Conservation (phyloP, 1,139 yeast genomes). For the Candida smagusa region DNA sequence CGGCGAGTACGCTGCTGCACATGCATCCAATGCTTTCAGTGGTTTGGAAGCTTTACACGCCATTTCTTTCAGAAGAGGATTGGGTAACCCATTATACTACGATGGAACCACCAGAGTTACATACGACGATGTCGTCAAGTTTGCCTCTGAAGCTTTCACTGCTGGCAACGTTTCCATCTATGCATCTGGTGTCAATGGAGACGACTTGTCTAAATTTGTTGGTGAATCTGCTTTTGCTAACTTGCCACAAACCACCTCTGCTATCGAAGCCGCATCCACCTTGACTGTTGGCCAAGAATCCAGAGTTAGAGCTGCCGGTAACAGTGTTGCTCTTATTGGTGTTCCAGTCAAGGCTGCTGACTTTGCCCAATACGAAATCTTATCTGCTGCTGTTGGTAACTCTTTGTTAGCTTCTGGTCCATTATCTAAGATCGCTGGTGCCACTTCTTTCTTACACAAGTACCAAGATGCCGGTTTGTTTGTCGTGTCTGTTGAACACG, state of each 20-base stretch:
- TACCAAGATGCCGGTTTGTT: slow-evolving; percentile 85
- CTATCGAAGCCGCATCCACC: slow-evolving; percentile 40
- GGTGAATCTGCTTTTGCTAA: slow-evolving; percentile 62
- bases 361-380: slow-evolving; percentile 65
- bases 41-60: slow-evolving; percentile 82
- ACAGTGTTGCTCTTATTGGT: slow-evolving; percentile 76
- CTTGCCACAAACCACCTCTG: slow-evolving; percentile 53
- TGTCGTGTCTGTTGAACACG: slow-evolving; percentile 63
- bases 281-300: slow-evolving; percentile 62
- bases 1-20: slow-evolving; percentile 51
- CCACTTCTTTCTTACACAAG: slow-evolving; percentile 58
- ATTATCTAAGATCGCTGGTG: slow-evolving; percentile 50
- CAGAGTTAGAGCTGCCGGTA: slow-evolving; percentile 68
- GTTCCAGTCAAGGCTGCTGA: slow-evolving; percentile 68
- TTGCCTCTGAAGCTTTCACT: slow-evolving; percentile 67
- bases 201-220: slow-evolving; percentile 68
- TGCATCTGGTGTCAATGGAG: slow-evolving; percentile 72
- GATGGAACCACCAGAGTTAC: slow-evolving; percentile 60
- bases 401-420: slow-evolving; percentile 50
- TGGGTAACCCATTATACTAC: slow-evolving; percentile 80
- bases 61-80: slow-evolving; percentile 81
- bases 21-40: slow-evolving; percentile 48
- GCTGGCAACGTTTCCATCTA: slow-evolving; percentile 67
- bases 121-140: slow-evolving; percentile 63
- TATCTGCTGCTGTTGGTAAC: slow-evolving; percentile 72